These are phyloP conservation scores for Cutaneotrichosporon sp. DNA, from an alignment of 1,284 basidiomycete genomes.

Conservation along the genomic window DNA sequence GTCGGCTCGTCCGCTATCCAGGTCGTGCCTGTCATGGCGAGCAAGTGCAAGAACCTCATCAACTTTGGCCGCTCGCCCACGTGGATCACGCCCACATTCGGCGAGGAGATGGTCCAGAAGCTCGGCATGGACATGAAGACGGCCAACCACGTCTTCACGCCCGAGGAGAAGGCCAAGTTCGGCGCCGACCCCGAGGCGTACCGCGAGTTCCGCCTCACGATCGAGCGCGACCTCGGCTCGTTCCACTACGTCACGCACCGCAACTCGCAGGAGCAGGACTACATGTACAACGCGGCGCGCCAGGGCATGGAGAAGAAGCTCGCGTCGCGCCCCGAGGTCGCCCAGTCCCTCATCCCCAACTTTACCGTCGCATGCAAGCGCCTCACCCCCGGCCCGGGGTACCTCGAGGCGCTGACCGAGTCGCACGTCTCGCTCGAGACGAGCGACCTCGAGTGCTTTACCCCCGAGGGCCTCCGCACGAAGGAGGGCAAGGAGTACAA, in stretches of 20 bases:
- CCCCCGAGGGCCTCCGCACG: constrained; percentile 31
- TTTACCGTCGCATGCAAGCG: constrained; percentile 40
- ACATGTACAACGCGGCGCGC: constrained; percentile 21
- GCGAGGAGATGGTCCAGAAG: constrained; percentile 22
- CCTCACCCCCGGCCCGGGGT: constrained; percentile 46
- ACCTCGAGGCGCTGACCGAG: constrained; percentile 41
- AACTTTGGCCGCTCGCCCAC: constrained; percentile 32
- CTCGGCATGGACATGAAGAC: constrained; percentile 9
- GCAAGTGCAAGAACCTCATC: constrained; percentile 26
- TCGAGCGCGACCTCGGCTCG: constrained; percentile 26
- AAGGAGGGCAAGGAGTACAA: constrained; percentile 26
- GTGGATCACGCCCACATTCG: constrained; percentile 35
- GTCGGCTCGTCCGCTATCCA: constrained; percentile 32
- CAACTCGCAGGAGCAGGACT: constrained; percentile 29
- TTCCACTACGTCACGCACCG: constrained; percentile 19
- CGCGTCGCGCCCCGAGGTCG: constrained; percentile 22
- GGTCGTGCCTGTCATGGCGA: constrained; percentile 30
- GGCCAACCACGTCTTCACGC: constrained; percentile 28
- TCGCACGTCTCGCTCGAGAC: constrained; percentile 36
- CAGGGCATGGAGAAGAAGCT: constrained; percentile 26
- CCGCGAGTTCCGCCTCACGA: constrained; percentile 27
- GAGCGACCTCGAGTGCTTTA: constrained; percentile 28
- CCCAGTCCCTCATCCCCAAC: constrained; percentile 27
- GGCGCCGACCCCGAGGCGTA: constrained; percentile 25
- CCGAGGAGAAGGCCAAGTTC: constrained; percentile 29